Conservation (phyloP, 1,284 basidiomycete species). For the Cryptococcus sp. region DNA sequence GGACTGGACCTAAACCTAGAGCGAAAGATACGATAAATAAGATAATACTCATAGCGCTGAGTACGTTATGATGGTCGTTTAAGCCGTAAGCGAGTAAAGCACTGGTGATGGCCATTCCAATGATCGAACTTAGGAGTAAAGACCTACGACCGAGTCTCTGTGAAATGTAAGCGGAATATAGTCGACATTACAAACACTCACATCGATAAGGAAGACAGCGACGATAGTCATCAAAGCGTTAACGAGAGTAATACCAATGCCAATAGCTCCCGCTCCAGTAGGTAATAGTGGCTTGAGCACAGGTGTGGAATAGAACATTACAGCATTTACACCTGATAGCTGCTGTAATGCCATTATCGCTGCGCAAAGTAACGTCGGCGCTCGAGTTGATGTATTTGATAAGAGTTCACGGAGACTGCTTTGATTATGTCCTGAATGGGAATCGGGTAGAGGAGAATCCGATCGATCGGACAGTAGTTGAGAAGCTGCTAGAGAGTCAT, state of each 20-base stretch:
- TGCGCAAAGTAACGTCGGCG: conserved; percentile 64
- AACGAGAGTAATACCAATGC: conserved; percentile 56
- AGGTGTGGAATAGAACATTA: conserved; percentile 83
- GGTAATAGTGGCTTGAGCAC: conserved; percentile 75
- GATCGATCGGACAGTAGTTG: conserved; percentile 15
- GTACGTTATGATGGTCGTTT: conserved; percentile 55
- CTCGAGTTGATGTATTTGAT: conserved; percentile 56
- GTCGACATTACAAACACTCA: conserved; percentile 38
- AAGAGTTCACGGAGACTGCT: conserved; percentile 44
- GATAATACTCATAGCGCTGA: conserved; percentile 73
- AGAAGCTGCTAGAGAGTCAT: conserved; percentile 17
- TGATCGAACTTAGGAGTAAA: conserved; percentile 51
- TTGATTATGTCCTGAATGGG: conserved; percentile 9
- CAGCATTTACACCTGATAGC: conserved; percentile 72
- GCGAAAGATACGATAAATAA: conserved; percentile 80
- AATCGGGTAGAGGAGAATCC: background rate
- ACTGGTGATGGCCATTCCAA: conserved; percentile 64
- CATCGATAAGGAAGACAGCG: conserved; percentile 81
- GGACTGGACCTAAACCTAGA: conserved; percentile 82
- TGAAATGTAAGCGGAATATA: background rate
- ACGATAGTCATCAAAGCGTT: conserved; percentile 76
- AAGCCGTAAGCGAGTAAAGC: conserved; percentile 67
- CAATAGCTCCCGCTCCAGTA: conserved; percentile 56
- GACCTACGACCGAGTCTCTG: conserved; percentile 46
- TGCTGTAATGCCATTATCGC: conserved; percentile 74